A percentile compares a stretch with the other conserved stretches of the same genome.
Conservation (phyloP, 2,329 filamentous ascomycete species). For the Xylariaceae sp. region DNA sequence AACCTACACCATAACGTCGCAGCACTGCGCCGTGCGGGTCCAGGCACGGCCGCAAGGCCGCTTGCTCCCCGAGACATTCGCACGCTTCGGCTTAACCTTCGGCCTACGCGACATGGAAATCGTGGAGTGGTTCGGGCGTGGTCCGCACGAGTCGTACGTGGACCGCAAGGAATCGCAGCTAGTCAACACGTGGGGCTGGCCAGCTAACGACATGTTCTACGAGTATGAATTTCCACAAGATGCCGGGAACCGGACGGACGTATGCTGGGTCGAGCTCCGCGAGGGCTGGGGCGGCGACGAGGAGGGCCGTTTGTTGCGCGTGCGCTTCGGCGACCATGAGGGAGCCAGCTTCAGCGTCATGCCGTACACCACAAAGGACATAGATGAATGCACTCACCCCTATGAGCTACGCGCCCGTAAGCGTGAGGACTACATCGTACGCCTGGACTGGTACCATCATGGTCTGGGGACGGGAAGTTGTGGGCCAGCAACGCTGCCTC, state of each 20-base stretch:
- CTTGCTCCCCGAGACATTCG: conserved; percentile 53
- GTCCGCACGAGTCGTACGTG: conserved; percentile 61
- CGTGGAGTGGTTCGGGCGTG: conserved; percentile 63
- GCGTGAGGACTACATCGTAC: conserved; percentile 50
- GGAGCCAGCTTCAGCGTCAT: conserved; percentile 54
- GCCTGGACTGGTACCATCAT: conserved; percentile 59
- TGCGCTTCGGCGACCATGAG: conserved; percentile 43
- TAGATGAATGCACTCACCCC: conserved; percentile 54
- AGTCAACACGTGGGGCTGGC: conserved; percentile 49
- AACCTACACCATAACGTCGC: conserved; percentile 52
- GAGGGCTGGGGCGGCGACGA: conserved; percentile 31
- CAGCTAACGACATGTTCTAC: conserved; percentile 50
- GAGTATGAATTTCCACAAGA: conserved; percentile 68
- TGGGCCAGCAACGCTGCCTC: conserved; percentile 51
- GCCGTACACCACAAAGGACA: conserved; percentile 52
- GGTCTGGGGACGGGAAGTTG: conserved; percentile 60
- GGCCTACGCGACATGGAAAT: conserved; percentile 38
- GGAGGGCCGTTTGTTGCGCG: conserved; percentile 38
- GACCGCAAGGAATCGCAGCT: conserved; percentile 61
- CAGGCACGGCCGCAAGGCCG: conserved; percentile 45
- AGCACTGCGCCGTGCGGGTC: conserved; percentile 47
- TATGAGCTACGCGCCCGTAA: conserved; percentile 51
- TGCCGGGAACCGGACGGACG: conserved; percentile 60
- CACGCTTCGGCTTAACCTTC: conserved; percentile 58
- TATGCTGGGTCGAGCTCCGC: conserved; percentile 53